Evolutionary conservation across 495 filamentous ascomycete species (phyloP).

Genomic region (Aspergillus indologenus): DNA sequence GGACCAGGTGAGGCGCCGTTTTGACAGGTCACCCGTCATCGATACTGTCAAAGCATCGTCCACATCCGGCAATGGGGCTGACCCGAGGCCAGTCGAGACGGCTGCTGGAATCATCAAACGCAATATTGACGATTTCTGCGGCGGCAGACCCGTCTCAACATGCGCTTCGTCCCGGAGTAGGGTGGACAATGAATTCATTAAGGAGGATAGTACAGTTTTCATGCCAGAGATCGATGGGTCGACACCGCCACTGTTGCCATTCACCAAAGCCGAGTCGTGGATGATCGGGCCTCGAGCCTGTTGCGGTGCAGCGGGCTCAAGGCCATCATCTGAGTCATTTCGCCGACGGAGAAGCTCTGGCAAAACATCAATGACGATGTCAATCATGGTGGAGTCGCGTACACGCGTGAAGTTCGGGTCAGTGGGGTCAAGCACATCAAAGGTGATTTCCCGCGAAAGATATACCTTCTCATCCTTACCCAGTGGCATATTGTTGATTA

Average conservation of each 20-base stretch:
- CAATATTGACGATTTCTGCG: conserved; percentile 26
- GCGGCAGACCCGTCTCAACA: conserved; percentile 24
- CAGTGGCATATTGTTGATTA: conserved; percentile 74
- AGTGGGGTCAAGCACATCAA: conserved; percentile 62
- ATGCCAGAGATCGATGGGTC: conserved; percentile 48
- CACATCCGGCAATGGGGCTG: conserved; percentile 68
- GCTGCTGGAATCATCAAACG: conserved; percentile 61
- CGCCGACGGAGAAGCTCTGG: conserved; percentile 37
- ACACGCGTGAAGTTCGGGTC: conserved; percentile 83
- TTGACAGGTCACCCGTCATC: conserved; percentile 36
- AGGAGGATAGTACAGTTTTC: conserved; percentile 49
- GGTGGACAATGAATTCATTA: conserved; percentile 58
- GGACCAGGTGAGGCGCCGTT: conserved; percentile 57
- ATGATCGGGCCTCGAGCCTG: conserved; percentile 21
- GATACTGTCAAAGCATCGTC: conserved; percentile 52
- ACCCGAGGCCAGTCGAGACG: conserved; percentile 69
- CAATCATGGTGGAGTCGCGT: conserved; percentile 66
- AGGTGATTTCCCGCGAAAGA: conserved; percentile 70
- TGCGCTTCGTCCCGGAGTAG: conserved; percentile 45
- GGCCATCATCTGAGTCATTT: conserved; percentile 39
- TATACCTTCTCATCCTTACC: conserved; percentile 90
- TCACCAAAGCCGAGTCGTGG: conserved; percentile 17
- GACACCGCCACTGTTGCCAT: conserved; percentile 25
- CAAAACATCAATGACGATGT: conserved; percentile 63
- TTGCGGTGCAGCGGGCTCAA: conserved; percentile 27